Conservation (phyloP, 352 stramenopile genomes). For the Thraustochytrium sp. region DNA sequence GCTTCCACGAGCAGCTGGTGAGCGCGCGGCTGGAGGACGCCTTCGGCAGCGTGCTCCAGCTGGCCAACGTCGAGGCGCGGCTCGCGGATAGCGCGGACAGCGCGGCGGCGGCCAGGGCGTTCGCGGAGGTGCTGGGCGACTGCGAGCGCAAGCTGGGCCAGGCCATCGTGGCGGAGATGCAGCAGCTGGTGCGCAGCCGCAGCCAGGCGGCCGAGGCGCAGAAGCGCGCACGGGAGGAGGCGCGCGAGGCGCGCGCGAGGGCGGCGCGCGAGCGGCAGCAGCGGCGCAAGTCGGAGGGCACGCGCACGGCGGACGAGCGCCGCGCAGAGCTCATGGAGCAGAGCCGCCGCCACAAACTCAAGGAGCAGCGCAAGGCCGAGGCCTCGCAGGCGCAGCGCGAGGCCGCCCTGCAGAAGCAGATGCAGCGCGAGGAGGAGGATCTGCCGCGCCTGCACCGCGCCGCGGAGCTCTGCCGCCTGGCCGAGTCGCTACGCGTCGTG, state of each 20-base stretch:
- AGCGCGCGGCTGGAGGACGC: neutral
- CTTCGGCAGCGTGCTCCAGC: neutral
- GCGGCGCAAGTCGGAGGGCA: neutral
- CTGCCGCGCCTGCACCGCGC: constrained; percentile 6
- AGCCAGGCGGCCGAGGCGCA: neutral
- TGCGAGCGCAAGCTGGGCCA: constrained; percentile 1
- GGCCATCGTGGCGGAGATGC: neutral
- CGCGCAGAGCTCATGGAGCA: constrained; percentile 1
- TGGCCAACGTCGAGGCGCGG: constrained; percentile 15
- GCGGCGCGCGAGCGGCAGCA: neutral
- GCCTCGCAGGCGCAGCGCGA: neutral
- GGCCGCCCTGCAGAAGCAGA: neutral
- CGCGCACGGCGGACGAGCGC: neutral
- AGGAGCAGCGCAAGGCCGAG: constrained; percentile 15
- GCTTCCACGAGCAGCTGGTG: constrained; percentile 26
- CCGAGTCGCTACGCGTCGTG: constrained; percentile 13
- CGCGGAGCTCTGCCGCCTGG: constrained; percentile 12
- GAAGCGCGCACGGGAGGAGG: neutral
- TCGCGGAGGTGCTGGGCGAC: neutral
- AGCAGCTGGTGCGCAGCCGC: neutral
- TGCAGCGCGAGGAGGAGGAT: constrained; percentile 16
- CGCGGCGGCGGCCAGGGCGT: neutral
- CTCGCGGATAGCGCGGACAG: neutral
- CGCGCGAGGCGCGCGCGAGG: neutral
- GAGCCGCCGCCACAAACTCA: neutral